Conservation (phyloP, 2,329 filamentous ascomycete species). For the Trichophyton mentagrophytes region DNA sequence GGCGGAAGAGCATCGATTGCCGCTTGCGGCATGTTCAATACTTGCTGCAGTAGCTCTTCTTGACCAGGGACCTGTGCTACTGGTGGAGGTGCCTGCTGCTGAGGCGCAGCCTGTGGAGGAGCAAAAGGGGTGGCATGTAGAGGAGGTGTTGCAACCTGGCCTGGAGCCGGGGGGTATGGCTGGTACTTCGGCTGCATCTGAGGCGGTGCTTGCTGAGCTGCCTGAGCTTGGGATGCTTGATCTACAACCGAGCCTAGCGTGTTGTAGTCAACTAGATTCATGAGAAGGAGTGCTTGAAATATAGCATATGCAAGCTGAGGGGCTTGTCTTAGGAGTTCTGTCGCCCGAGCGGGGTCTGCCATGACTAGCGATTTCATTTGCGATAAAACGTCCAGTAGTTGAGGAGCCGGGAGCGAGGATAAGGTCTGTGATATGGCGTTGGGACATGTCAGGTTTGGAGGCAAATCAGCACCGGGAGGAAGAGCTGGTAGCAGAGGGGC, state of each 20-base stretch:
- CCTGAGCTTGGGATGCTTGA: slow-evolving; percentile 33
- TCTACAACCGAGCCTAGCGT: slow-evolving; percentile 73
- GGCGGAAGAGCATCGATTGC: slow-evolving; percentile 69
- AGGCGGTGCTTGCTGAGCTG: slow-evolving; percentile 28
- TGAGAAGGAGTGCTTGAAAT: slow-evolving; percentile 84
- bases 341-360: slow-evolving; percentile 68
- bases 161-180: slow-evolving; percentile 26
- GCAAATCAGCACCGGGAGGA: slow-evolving; percentile 71
- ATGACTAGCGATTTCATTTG: slow-evolving; percentile 90
- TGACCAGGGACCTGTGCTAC: slow-evolving; percentile 43
- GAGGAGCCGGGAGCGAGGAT: slow-evolving; percentile 68
- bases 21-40: slow-evolving; percentile 66
- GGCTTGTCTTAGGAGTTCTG: slow-evolving; percentile 72
- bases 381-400: slow-evolving; percentile 82
- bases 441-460: slow-evolving; percentile 66
- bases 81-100: slow-evolving; percentile 31
- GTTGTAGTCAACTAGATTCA: slow-evolving; percentile 79
- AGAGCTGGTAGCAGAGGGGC: slow-evolving; percentile 58
- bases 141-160: slow-evolving; percentile 42
- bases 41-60: slow-evolving; percentile 64
- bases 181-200: slow-evolving; percentile 27
- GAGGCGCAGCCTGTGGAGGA: slow-evolving; percentile 28
- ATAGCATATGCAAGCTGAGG: slow-evolving; percentile 90
- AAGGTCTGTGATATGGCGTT: slow-evolving; percentile 90
- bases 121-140: slow-evolving; percentile 30